Evolutionary conservation across 1,139 yeast genomes (phyloP), one percentile per base, ranked within the genome.

Genomic region (Yamadazyma sp.): DNA sequence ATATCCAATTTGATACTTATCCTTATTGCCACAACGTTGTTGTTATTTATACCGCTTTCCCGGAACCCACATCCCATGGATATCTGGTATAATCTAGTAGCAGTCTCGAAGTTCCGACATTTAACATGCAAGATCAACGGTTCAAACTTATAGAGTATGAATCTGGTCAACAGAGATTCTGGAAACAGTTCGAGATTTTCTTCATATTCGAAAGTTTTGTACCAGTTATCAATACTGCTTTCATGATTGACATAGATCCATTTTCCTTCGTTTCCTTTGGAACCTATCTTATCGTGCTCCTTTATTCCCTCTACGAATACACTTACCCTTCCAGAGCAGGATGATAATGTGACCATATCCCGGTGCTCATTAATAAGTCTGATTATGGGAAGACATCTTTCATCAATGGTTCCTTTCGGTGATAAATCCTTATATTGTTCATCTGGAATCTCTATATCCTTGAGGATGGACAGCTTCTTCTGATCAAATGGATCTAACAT

Each of bases 1-100:
- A 81, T 69, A 57, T 87, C 95, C 23, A 87, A 60, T 49, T 78
- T 77, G 42, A 87, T 81, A 11, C 86, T 79, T 4, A 79, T 83
- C 47, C 95, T 67, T 17, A 87, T 81, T 0, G 87, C 95, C 3
- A 87, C 95, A n/a, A 83, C 69, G 51, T 80, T 76, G 51, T 86
- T 86, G 31, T 82, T 74, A 4, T 95, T 94, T 37, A 87, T 86
- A 1, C 96, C 96, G 27, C 87, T 75, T 59, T 87, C 96, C 53
- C 96, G 69, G 54, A 84, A 88, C 6, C 96, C 96, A 59, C 92
- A 82, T 8, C 75, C 73, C 89, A 87, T 83, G 0, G 95, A 95
- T 0, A 77, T 64, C 25, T 81, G 76, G 49, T 81, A 86, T 12
- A 88, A 59, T 24, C 64, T 63, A n/a, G 73, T 69, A 0, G 96